Conservation (phyloP, 345 rosid genomes). For the Limnanthes douglasii region DNA sequence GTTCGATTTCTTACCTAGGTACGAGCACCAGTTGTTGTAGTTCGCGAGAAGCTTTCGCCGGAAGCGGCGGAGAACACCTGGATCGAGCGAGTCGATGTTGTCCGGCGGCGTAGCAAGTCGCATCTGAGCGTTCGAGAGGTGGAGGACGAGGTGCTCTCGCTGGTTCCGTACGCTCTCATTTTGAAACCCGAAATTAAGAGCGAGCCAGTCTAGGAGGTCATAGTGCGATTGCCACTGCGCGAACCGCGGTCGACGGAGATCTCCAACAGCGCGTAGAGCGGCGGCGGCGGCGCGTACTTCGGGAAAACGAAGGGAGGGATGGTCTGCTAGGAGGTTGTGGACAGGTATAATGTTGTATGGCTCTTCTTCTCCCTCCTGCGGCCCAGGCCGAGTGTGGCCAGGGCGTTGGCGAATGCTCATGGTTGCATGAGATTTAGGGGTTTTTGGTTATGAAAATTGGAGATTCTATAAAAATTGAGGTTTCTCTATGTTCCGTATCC, state of each 20-base stretch:
- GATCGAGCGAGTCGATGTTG: constrained; percentile 68
- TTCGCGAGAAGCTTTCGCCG: constrained; percentile 54
- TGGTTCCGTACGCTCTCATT: constrained; percentile 75
- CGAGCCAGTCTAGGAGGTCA: constrained; percentile 88
- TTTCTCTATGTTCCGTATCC: too few species aligned
- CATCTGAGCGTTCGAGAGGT: constrained; percentile 94
- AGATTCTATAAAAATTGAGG: too few species aligned
- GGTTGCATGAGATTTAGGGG: constrained; percentile 11
- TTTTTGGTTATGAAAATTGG: too few species aligned
- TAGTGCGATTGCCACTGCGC: constrained; percentile 57
- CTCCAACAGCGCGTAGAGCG: constrained; percentile 69
- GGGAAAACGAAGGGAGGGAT: constrained; percentile 80
- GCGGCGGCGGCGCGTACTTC: constrained; percentile 92
- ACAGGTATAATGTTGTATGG: constrained; percentile 75
- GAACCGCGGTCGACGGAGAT: constrained; percentile 63
- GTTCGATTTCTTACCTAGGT: constrained; percentile 58
- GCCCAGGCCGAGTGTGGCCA: constrained; percentile 12
- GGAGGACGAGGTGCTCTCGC: constrained; percentile 86
- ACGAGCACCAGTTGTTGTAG: constrained; percentile 85
- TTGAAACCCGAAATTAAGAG: constrained; percentile 80
- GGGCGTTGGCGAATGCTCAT: constrained; percentile 36
- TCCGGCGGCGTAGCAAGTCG: constrained; percentile 89
- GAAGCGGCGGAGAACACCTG: constrained; percentile 53
- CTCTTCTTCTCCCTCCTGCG: constrained; percentile 32
- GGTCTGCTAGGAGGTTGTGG: constrained; percentile 90